Evolutionary conservation across 148 eudicot genomes (phyloP), one percentile per base, ranked within the genome.

Genomic region (Nepenthes mirabilis): DNA sequence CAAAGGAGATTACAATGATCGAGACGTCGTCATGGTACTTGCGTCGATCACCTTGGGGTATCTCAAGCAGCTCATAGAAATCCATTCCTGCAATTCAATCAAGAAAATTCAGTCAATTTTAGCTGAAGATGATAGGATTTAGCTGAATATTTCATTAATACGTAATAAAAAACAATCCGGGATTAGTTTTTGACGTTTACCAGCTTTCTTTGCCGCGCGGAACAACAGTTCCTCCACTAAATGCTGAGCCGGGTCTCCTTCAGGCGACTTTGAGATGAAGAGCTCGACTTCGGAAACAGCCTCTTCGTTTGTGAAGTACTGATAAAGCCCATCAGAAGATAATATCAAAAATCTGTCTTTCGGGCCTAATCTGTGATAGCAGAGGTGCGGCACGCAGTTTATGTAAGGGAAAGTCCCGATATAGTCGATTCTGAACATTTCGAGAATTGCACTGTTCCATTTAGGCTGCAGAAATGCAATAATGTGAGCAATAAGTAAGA

Each of bases 11-110:
- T 55, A 93, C 90, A 40, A 93, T 93, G 36, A 93, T 82, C 14
- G 96, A 93, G 51, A 93, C 98, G 37, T 93, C 98, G 40, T 93
- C 98, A 48, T 93, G 98, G 77, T 88, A 91, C 49, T 88, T 85
- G 0, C 98, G 81, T 36, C 98, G 76, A 72, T 91, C 98, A 36
- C 98, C 98, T 74, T 91, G 98, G 0, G 96, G 98, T 70, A 91
- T 91, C 70, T 91, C 98, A 13, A 91, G 88, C 83, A 93, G 74
- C 74, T 93, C 98, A 47, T 88, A 88, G 55, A 77, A 70, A 64
- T 77, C 81, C 74, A 77, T 62, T 36, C 81, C 81, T 77, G 73
- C 51, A 60, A 49, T 5, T 36, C 36, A 37, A 50, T 9, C 12
- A 50, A 43, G 2, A 7, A 5, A 12, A 49, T 49, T 10, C 52